Conservation (phyloP, 768 basidiomycete genomes). For the Boletus subparvulus region DNA sequence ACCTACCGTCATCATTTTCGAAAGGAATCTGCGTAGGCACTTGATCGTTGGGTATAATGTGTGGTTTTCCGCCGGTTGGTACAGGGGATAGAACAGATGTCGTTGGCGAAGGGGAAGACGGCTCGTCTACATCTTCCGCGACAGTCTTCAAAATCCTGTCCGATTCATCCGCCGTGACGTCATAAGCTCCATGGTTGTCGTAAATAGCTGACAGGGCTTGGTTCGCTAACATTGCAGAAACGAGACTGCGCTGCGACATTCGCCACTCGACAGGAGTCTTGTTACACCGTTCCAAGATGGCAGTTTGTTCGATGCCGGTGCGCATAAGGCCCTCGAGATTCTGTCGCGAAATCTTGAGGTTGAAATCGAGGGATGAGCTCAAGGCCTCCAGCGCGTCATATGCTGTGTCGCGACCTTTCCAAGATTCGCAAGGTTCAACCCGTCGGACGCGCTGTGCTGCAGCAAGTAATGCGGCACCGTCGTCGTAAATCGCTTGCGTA, state of each 20-base stretch:
- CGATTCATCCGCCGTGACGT: constrained; percentile 10
- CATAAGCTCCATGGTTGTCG: constrained; percentile 9
- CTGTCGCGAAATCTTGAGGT: constrained; percentile 36
- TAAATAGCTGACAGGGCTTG: constrained; percentile 21
- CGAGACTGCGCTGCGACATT: constrained; percentile 41
- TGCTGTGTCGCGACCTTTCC: constrained; percentile 19
- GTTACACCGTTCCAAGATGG: constrained; percentile 38
- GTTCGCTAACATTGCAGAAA: constrained; percentile 26
- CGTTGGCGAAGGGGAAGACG: neutral
- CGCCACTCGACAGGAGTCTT: constrained; percentile 46
- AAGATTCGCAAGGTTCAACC: constrained; percentile 25
- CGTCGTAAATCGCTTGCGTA: constrained; percentile 53
- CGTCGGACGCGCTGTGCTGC: constrained; percentile 37
- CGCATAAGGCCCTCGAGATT: constrained; percentile 39
- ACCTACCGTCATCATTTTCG: constrained; percentile 22
- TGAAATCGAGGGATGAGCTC: constrained; percentile 31
- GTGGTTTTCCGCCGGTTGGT: constrained; percentile 12
- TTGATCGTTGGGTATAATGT: neutral
- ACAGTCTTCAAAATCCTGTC: constrained; percentile 11
- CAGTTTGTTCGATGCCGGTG: constrained; percentile 41
- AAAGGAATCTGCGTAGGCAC: neutral
- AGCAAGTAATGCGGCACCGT: constrained; percentile 42
- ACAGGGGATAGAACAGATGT: constrained; percentile 10
- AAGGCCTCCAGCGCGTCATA: constrained; percentile 34
- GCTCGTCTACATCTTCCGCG: constrained; percentile 1